These are phyloP conservation scores for Linnemannia zychae DNA, from an alignment of 192 early-diverging fungal genomes.

Conservation along the genomic window DNA sequence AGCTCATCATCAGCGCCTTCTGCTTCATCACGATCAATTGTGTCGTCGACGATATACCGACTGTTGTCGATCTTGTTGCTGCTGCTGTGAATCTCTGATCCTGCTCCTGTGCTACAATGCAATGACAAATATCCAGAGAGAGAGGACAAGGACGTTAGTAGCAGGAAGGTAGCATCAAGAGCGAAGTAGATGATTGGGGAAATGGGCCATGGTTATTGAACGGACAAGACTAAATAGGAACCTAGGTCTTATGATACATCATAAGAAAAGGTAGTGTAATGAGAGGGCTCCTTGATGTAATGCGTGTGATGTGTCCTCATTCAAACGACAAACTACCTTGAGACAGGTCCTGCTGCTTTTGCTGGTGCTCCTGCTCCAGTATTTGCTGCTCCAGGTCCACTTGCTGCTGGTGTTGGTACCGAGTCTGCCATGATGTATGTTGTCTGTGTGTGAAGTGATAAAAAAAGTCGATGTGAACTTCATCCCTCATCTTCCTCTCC, in stretches of 20 bases:
- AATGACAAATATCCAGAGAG: background rate
- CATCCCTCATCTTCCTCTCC: background rate
- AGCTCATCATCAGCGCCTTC: constrained; percentile 68
- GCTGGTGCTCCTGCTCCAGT: constrained; percentile 5
- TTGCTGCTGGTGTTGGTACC: background rate
- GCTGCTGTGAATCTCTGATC: constrained; percentile 16
- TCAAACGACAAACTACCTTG: background rate
- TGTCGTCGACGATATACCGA: constrained; percentile 41
- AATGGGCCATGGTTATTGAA: no score
- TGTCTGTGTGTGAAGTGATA: background rate
- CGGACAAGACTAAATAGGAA: no score
- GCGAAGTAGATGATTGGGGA: no score
- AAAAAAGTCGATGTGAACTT: background rate
- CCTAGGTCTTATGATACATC: no score
- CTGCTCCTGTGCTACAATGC: background rate
- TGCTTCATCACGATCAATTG: constrained; percentile 36
- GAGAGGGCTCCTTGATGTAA: no score
- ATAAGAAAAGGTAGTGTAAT: no score
- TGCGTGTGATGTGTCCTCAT: no score
- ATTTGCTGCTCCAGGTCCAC: background rate
- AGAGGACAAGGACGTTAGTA: background rate
- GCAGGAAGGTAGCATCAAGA: no score
- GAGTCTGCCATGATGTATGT: constrained; percentile 23
- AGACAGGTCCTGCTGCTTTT: background rate
- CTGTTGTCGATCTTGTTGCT: constrained; percentile 1